phyloP scores from a whole-genome alignment of 2,329 filamentous ascomycete genomes.

The Paracoccidioides lutzii region DNA sequence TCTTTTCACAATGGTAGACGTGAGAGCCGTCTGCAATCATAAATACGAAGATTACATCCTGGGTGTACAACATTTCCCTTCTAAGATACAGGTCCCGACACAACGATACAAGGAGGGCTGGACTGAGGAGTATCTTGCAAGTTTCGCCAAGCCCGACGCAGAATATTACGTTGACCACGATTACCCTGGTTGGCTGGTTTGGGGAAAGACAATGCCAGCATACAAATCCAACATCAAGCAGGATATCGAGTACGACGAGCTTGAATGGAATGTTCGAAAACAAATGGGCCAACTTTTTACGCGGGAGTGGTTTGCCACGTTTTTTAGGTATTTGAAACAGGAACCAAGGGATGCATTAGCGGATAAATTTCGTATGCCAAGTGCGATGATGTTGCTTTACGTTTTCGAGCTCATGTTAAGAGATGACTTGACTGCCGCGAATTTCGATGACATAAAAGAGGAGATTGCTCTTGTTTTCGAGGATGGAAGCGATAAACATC shows the following conservation, averaged over 20 bases:
- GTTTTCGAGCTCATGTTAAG: constrained; percentile 76
- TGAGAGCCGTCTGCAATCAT: constrained; percentile 73
- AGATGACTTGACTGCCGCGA: constrained; percentile 61
- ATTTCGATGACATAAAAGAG: constrained; percentile 77
- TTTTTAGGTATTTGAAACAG: constrained; percentile 90
- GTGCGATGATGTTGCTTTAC: constrained; percentile 75
- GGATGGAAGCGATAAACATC: constrained; percentile 92
- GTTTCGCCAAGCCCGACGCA: constrained; percentile 63
- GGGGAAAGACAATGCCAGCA: constrained; percentile 76
- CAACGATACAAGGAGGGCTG: constrained; percentile 62
- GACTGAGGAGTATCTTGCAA: constrained; percentile 63
- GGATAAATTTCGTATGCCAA: constrained; percentile 82
- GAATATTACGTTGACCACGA: constrained; percentile 88
- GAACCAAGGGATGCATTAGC: constrained; percentile 71
- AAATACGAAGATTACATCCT: constrained; percentile 76
- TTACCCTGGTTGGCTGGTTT: constrained; percentile 91
- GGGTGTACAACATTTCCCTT: constrained; percentile 63
- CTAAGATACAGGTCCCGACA: constrained; percentile 62
- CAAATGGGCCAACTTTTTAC: constrained; percentile 73
- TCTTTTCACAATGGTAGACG: constrained; percentile 74
- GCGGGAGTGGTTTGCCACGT: constrained; percentile 71
- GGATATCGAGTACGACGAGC: constrained; percentile 64
- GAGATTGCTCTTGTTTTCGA: constrained; percentile 66
- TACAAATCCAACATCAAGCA: constrained; percentile 56
- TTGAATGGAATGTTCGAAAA: constrained; percentile 59